These are phyloP conservation scores for Aspergillus coremiiformis DNA, from an alignment of 495 filamentous ascomycete species.

Conservation along the genomic window DNA sequence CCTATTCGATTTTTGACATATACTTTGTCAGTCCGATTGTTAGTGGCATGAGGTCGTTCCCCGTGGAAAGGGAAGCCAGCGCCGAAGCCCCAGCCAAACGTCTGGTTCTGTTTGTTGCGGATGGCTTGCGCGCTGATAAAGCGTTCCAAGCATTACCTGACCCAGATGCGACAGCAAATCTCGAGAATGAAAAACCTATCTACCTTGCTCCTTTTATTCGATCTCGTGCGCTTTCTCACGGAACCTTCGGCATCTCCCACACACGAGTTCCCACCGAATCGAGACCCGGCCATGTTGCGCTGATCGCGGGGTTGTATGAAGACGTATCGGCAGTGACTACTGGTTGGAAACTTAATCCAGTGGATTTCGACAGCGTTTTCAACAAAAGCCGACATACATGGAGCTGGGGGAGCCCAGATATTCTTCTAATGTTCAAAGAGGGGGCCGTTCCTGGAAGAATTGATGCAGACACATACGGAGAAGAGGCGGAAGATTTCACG, in stretches of 20 bases:
- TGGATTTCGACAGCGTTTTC: constrained; percentile 98
- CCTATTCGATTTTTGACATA: constrained; percentile 96
- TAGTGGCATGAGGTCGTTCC: constrained; percentile 81
- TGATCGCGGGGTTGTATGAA: constrained; percentile 96
- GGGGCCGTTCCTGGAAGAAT: constrained; percentile 84
- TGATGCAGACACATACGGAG: constrained; percentile 73
- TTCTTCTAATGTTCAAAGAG: constrained; percentile 92
- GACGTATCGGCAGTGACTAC: constrained; percentile 97
- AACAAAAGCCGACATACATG: constrained; percentile 94
- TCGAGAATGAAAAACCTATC: constrained; percentile 47
- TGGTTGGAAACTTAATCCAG: constrained; percentile 97
- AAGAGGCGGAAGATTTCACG: constrained; percentile 87
- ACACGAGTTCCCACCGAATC: constrained; percentile 98
- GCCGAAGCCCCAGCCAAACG: constrained; percentile 76
- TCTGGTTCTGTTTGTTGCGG: constrained; percentile 93
- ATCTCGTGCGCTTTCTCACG: constrained; percentile 75
- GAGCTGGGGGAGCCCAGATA: constrained; percentile 99
- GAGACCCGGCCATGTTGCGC: constrained; percentile 90
- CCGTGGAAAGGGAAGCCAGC: constrained; percentile 52
- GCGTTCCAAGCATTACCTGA: constrained; percentile 92
- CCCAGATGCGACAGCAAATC: constrained; percentile 52
- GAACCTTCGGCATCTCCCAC: constrained; percentile 98
- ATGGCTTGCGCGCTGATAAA: constrained; percentile 95
- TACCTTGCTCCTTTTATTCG: constrained; percentile 91
- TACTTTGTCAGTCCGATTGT: constrained; percentile 99